phyloP scores from a whole-genome alignment of 148 eudicot species.

The Persicaria maculosa region DNA sequence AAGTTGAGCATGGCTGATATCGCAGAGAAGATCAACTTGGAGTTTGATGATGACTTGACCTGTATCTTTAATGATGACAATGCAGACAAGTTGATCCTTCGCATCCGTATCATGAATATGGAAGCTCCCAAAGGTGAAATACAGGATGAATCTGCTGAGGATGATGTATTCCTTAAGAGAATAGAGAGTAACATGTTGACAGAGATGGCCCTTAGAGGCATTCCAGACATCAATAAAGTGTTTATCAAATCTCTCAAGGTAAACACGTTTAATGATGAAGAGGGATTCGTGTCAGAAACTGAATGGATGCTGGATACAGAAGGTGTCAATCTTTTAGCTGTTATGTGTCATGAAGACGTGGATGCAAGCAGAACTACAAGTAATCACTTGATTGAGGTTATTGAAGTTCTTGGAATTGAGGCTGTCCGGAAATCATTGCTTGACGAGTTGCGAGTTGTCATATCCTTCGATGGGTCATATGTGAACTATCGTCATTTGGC shows the following conservation, averaged over 20 bases:
- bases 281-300: slow-evolving; percentile 70
- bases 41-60: slow-evolving; percentile 84
- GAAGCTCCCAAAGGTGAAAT: slow-evolving; percentile 90
- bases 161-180: slow-evolving; percentile 93
- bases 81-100: slow-evolving; percentile 92
- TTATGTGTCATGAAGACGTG: slow-evolving; percentile 89
- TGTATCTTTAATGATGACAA: slow-evolving; percentile 95
- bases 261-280: slow-evolving; percentile 72
- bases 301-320: slow-evolving; percentile 99
- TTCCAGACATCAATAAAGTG: slow-evolving; percentile 91
- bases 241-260: slow-evolving; percentile 76
- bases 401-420: slow-evolving; percentile 96
- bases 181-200: slow-evolving; percentile 95
- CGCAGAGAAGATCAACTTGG: slow-evolving; percentile 89
- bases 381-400: slow-evolving; percentile 94
- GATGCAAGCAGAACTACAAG: slow-evolving; percentile 87
- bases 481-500: slow-evolving; percentile 95
- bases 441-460: slow-evolving; percentile 91
- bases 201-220: slow-evolving; percentile 97
- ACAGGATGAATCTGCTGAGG: slow-evolving; percentile 87
- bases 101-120: slow-evolving; percentile 93
- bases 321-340: slow-evolving; percentile 96
- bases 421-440: slow-evolving; percentile 90
- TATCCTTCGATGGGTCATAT: slow-evolving; percentile 96
- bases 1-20: slow-evolving; percentile 97